These are phyloP conservation scores for Blepharisma japonicum DNA, from an alignment of 73 alveolate species.

Conservation along the genomic window DNA sequence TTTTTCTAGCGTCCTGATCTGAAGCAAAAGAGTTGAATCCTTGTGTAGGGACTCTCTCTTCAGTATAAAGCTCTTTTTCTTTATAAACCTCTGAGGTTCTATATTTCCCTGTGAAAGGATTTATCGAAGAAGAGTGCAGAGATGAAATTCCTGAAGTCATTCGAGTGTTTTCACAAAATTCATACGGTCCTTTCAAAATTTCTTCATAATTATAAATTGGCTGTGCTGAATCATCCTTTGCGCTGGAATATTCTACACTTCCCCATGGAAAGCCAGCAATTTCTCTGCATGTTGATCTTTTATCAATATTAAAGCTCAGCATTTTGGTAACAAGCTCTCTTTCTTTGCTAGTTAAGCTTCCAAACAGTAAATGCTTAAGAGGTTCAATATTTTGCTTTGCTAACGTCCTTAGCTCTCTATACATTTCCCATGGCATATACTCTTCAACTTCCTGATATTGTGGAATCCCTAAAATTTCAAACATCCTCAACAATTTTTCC, in stretches of 20 bases:
- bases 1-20: no score
- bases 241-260: not conserved
- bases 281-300: not conserved
- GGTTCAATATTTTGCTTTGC: not conserved
- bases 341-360: constrained; percentile 11
- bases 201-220: not conserved
- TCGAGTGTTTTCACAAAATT: not conserved
- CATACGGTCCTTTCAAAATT: not conserved
- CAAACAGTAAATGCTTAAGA: not conserved
- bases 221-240: not conserved
- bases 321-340: not conserved
- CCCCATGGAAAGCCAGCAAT: constrained; percentile 8
- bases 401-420: constrained; percentile 5
- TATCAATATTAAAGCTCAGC: constrained; percentile 4
- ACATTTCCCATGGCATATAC: constrained; percentile 17
- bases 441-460: constrained; percentile 1
- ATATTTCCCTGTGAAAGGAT: not conserved
- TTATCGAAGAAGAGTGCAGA: not conserved
- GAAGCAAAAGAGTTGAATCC: no score
- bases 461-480: constrained; percentile 9
- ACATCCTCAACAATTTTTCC: constrained; percentile 9
- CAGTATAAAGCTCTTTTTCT: not conserved
- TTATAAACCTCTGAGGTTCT: not conserved
- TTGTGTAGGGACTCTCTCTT: not conserved
- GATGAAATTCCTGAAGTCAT: not conserved